Evolutionary conservation across 2,329 filamentous ascomycete genomes (phyloP), one percentile per base, ranked within the genome.

Genomic region (Tolypocladium paradoxum): DNA sequence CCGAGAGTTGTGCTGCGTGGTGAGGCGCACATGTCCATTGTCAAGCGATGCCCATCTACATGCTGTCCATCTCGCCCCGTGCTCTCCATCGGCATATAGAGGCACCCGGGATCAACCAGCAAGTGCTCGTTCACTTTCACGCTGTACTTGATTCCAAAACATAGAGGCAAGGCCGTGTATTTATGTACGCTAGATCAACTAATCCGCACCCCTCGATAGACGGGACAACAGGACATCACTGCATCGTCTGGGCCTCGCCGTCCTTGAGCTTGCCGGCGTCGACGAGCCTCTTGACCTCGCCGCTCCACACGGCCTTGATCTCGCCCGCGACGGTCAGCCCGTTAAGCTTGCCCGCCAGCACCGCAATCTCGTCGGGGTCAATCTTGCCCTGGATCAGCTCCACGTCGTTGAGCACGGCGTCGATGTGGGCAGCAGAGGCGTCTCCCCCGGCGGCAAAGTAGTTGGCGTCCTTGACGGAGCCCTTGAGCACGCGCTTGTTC

Each of bases 401-500:
- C 49, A 95, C 88, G 60, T 96, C 92, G 63, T 80, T 81, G 37
- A 97, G 79, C 2, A 93, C 89, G 34, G 78, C 75, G 65, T 97
- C 91, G 61, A 99, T 89, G 67, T 89, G 82, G 12, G 82, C 75
- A 16, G 88, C 77, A n/a, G 87, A 80, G 29, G 85, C 75, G 55
- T 91, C 87, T 52, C 84, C 87, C 52, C 84, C 83, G 22, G 76
- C 76, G 54, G 77, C 79, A 70, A 99, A 96, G 83, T 99, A 99
- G 79, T 96, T 96, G 65, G 88, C 91, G 61, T 99, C 93, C 81
- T 99, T 99, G 73, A 92, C 88, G 60, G 88, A 90, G 57, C 83
- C 85, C 72, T 95, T 90, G 63, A 99, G 84, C 48, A 97, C 87
- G 78, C 93, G 90, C 83, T 96, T 96, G 83, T 99, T 99, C 88